phyloP scores from a whole-genome alignment of 2,329 filamentous ascomycete species.

The Fusarium duplospermum region DNA sequence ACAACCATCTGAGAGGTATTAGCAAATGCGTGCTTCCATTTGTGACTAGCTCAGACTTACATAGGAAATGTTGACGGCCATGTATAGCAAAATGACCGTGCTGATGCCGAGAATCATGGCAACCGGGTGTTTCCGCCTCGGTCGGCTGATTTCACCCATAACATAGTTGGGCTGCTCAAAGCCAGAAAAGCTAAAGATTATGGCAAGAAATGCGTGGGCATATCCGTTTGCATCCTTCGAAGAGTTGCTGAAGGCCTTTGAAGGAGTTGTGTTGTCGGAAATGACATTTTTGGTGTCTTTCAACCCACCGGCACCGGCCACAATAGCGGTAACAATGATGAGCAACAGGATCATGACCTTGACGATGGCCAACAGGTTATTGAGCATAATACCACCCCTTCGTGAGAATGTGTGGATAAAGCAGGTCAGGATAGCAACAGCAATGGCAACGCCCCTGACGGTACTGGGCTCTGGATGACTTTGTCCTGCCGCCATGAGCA shows the following conservation, averaged over 20 bases:
- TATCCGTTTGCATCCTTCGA: constrained; percentile 47
- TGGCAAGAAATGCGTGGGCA: constrained; percentile 55
- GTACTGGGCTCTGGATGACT: constrained; percentile 44
- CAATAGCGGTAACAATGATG: constrained; percentile 52
- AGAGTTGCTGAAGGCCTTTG: constrained; percentile 40
- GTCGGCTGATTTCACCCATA: constrained; percentile 49
- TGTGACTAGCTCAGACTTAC: constrained; percentile 29
- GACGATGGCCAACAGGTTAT: constrained; percentile 62
- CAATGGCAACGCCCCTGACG: constrained; percentile 61
- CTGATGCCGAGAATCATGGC: constrained; percentile 47
- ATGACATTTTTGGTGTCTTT: constrained; percentile 41
- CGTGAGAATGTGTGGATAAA: constrained; percentile 62
- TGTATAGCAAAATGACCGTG: constrained; percentile 48
- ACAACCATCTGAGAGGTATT: constrained; percentile 52
- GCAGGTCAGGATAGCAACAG: constrained; percentile 55
- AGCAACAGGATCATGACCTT: constrained; percentile 61
- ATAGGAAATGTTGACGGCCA: constrained; percentile 53
- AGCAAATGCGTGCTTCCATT: not conserved
- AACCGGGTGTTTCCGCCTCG: constrained; percentile 49
- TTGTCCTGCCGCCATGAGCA: constrained; percentile 50
- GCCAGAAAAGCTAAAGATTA: constrained; percentile 54
- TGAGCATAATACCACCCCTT: constrained; percentile 61
- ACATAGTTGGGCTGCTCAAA: constrained; percentile 55
- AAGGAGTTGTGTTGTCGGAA: constrained; percentile 40
- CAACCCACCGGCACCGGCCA: constrained; percentile 46